A percentile compares a stretch with the other conserved stretches of the same genome.
Conservation (phyloP, 768 basidiomycete genomes). For the Guyanaporus albipodus region DNA sequence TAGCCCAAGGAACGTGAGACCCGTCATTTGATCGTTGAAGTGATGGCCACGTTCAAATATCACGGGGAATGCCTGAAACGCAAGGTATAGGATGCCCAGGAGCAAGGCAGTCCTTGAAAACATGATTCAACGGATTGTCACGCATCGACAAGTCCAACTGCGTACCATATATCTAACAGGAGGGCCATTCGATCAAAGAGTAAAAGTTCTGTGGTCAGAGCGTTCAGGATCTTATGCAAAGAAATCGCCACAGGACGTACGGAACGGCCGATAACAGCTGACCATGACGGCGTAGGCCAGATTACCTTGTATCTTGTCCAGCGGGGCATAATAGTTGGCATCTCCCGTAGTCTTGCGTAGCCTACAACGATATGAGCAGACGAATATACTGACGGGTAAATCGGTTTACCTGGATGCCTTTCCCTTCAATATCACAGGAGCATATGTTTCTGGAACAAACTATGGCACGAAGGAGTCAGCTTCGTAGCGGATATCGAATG, state of each 20-base stretch:
- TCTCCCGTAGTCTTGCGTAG: too few species aligned
- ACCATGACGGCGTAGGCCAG: constrained; percentile 46
- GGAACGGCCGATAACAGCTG: constrained; percentile 69
- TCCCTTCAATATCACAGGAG: constrained; percentile 52
- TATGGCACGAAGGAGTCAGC: constrained; percentile 29
- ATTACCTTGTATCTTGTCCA: constrained; percentile 48
- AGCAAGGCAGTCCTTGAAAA: constrained; percentile 37
- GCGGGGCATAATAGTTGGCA: constrained; percentile 56
- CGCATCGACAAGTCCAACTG: background rate
- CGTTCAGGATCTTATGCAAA: background rate
- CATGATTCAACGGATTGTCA: background rate
- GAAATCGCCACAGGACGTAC: constrained; percentile 38
- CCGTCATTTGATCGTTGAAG: constrained; percentile 51
- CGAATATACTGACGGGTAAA: background rate
- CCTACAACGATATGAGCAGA: constrained; percentile 17
- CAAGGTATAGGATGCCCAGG: too few species aligned
- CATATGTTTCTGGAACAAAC: constrained; percentile 72
- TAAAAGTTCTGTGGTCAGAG: constrained; percentile 46
- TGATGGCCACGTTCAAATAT: constrained; percentile 45
- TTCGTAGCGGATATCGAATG: background rate
- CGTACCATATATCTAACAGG: constrained; percentile 64
- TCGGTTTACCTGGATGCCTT: constrained; percentile 52
- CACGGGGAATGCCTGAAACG: constrained; percentile 60
- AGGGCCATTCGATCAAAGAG: constrained; percentile 73
- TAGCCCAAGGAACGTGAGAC: constrained; percentile 49